Base-by-base conservation (phyloP, 225 moss, liverwort and hornwort species). In the Asterella californica region DNA sequence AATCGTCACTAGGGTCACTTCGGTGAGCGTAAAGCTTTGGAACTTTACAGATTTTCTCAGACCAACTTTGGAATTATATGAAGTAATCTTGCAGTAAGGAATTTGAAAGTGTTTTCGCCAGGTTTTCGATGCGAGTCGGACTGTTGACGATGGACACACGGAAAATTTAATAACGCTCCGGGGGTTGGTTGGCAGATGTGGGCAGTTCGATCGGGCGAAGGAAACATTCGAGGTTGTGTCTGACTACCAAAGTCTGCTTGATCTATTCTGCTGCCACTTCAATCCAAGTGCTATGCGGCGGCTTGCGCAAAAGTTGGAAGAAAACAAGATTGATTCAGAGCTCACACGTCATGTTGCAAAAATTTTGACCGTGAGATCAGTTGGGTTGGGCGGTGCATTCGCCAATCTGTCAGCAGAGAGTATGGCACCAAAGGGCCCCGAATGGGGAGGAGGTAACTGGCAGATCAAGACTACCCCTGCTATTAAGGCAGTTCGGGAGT, bases 381-480 rank as follows among this genome's bases (percentile, higher is more conserved):
- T 89, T 52, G 95, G 95, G 68, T 93, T 95, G 95, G 93, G 94
- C 76, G 88, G 89, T 78, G 88, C 93, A 70, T 99, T 92, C 79
- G 90, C 92, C 63, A 99, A 95, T 78, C 90, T 99, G 34, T 89
- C 91, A 69, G 99, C 99, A 68, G 99, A 99, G 83, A 99, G 93
- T 68, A 99, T 99, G 99, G 93, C 92, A 75, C 99, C 99, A 15
- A 99, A 99, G 87, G 99, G 92, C 82, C 80, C 87, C 50, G 99
- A 99, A 82, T 99, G 99, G 99, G 99, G 92, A 80, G 99, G 99
- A 76, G 99, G 99, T 76, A 99, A 99, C 73, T 99, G 99, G 99
- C 92, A 99, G 88, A 88, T 99, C 80, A 92, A 89, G 82, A 94
- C 91, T 49, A 50, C 84, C 18, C 89, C 95, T 42, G 93, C 88